Evolutionary conservation across 495 filamentous ascomycete species (phyloP).

Genomic region (Aspergillus conjunctus): DNA sequence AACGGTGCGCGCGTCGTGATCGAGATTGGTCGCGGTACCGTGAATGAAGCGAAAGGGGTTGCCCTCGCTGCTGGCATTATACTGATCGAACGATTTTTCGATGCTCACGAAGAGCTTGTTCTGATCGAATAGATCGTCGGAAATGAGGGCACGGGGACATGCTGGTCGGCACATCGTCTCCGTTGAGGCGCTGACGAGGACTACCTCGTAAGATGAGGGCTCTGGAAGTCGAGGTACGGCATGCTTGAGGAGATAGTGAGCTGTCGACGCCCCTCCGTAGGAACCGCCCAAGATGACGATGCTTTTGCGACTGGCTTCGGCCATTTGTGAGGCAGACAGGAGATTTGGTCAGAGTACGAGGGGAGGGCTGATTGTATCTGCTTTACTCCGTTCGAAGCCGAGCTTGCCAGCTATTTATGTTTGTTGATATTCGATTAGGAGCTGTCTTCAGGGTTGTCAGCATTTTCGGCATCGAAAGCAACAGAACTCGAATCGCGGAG

Average conservation of each 20-base stretch:
- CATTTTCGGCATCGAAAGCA: too few relatives aligned
- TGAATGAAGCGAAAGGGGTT: conserved; percentile 39
- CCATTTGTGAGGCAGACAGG: neutral
- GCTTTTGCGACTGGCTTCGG: conserved; percentile 1
- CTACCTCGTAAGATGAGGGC: conserved; percentile 31
- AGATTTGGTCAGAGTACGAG: neutral
- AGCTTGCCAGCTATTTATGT: too few relatives aligned
- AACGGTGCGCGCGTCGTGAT: conserved; percentile 35
- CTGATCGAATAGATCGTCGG: conserved; percentile 45
- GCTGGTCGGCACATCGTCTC: conserved; percentile 51
- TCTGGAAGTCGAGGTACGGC: conserved; percentile 42
- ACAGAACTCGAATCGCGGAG: too few relatives aligned
- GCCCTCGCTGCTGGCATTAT: conserved; percentile 22
- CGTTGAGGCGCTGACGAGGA: conserved; percentile 48
- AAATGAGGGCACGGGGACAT: conserved; percentile 49
- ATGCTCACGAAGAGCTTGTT: conserved; percentile 53
- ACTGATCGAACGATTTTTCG: conserved; percentile 41
- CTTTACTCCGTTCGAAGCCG: too few relatives aligned
- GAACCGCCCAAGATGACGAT: conserved; percentile 57
- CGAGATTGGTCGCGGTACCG: conserved; percentile 36
- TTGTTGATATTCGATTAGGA: too few relatives aligned
- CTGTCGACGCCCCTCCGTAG: conserved; percentile 51
- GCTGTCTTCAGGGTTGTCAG: too few relatives aligned
- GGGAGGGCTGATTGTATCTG: too few relatives aligned
- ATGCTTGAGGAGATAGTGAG: conserved; percentile 58